Percentiles rank a stretch among this genome's conserved stretches.
These are phyloP conservation scores for Pugionium dolabratum DNA, from an alignment of 345 rosid species.

Conservation along the genomic window DNA sequence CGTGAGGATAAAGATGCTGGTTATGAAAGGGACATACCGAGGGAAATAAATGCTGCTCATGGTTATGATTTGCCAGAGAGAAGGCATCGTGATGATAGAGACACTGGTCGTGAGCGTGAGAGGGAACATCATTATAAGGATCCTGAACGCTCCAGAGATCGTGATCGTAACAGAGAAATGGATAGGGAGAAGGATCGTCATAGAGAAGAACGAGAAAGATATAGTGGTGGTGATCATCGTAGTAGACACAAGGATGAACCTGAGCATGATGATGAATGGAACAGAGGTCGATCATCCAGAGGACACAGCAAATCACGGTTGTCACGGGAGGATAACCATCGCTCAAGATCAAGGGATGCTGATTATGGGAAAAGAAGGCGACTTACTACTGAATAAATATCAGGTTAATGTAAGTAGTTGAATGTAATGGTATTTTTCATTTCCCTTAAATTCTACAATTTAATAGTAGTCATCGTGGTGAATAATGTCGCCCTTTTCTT, in stretches of 20 bases:
- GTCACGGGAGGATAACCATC: slow-evolving; percentile 66
- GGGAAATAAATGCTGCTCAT: slow-evolving; percentile 60
- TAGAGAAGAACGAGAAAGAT: slow-evolving; percentile 64
- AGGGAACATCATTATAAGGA: slow-evolving; percentile 62
- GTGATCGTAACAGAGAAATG: slow-evolving; percentile 59
- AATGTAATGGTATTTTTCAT: slow-evolving; percentile 20
- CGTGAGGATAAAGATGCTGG: slow-evolving; percentile 69
- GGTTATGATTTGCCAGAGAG: slow-evolving; percentile 63
- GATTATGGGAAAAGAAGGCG: slow-evolving; percentile 85
- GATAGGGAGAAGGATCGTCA: slow-evolving; percentile 62
- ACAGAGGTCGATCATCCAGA: slow-evolving; percentile 64
- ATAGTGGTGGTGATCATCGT: slow-evolving; percentile 58
- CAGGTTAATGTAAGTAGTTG: slow-evolving; percentile 29
- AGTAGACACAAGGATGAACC: slow-evolving; percentile 55
- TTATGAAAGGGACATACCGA: slow-evolving; percentile 57
- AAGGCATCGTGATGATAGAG: slow-evolving; percentile 66
- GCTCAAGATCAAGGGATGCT: slow-evolving; percentile 69
- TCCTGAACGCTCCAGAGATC: slow-evolving; percentile 66
- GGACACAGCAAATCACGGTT: slow-evolving; percentile 62
- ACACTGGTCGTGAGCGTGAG: slow-evolving; percentile 61
- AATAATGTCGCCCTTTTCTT: background rate
- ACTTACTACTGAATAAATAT: slow-evolving; percentile 53
- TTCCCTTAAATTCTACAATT: slow-evolving; percentile 15
- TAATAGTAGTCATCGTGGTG: slow-evolving; percentile 8
- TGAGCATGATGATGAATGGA: slow-evolving; percentile 69